A percentile compares a stretch with the other conserved stretches of the same genome.
Conservation (phyloP, 2,329 filamentous ascomycete species). For the Arthrobotrys pseudoclavata region DNA sequence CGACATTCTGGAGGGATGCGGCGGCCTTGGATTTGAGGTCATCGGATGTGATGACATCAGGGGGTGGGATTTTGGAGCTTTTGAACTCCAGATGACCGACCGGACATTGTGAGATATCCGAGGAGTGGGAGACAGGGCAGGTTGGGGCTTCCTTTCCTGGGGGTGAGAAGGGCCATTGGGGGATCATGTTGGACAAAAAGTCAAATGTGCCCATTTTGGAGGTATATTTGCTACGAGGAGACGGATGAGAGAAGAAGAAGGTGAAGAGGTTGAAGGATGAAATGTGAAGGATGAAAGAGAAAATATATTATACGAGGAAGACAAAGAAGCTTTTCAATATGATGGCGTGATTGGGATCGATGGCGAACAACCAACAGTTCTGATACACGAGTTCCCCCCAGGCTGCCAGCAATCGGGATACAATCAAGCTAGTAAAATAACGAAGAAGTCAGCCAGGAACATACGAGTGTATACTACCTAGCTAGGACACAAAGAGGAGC, state of each 20-base stretch:
- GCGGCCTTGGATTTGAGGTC: constrained; percentile 40
- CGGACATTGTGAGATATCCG: constrained; percentile 16
- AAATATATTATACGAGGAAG: neutral
- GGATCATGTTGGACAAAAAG: constrained; percentile 34
- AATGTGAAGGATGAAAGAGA: neutral
- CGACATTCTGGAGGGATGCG: constrained; percentile 41
- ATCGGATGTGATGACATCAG: constrained; percentile 36
- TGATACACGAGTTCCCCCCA: neutral
- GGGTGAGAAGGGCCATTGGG: constrained; percentile 45
- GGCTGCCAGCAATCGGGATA: neutral
- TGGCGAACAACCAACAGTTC: constrained; percentile 27
- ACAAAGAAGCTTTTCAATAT: constrained; percentile 33
- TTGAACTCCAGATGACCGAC: constrained; percentile 11
- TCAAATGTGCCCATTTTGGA: constrained; percentile 49
- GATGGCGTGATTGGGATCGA: constrained; percentile 53
- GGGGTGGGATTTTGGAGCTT: constrained; percentile 5
- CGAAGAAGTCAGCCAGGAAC: neutral
- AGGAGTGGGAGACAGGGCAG: constrained; percentile 18
- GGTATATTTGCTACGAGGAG: neutral
- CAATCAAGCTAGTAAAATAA: neutral
- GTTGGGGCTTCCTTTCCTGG: constrained; percentile 3
- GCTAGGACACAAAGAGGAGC: constrained; percentile 2
- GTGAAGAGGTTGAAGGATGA: neutral
- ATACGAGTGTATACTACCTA: neutral
- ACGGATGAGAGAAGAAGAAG: neutral